Evolutionary conservation across 345 rosid species (phyloP).

Genomic region (Citrus cavaleriei): DNA sequence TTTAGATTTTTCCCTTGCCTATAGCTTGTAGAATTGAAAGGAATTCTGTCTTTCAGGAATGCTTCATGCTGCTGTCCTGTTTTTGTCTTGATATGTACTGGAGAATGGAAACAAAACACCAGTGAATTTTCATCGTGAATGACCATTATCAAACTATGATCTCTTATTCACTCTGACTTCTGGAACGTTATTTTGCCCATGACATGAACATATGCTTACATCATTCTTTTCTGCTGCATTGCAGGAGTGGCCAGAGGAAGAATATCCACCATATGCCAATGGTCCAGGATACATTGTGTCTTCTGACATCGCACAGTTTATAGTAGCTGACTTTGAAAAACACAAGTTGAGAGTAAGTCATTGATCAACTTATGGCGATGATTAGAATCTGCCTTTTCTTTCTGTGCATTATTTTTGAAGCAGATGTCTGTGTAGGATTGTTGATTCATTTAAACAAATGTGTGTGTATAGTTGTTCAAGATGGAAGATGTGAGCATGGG

Average conservation of each 20-base stretch:
- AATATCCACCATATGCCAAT: conserved; percentile 92
- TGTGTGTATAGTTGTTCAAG: conserved; percentile 70
- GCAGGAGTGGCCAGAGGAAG: conserved; percentile 98
- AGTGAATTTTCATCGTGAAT: background rate
- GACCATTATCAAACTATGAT: background rate
- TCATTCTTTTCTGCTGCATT: conserved; percentile 10
- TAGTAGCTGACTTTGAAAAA: conserved; percentile 76
- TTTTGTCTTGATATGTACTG: background rate
- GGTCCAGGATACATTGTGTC: conserved; percentile 92
- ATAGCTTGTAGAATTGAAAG: background rate
- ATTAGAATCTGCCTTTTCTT: background rate
- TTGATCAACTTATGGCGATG: background rate
- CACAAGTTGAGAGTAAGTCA: conserved; percentile 67
- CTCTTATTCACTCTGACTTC: background rate
- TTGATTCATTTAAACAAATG: background rate
- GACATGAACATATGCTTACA: background rate
- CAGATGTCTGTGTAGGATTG: background rate
- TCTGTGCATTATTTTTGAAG: background rate
- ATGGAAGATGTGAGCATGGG: conserved; percentile 99
- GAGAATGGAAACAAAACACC: background rate
- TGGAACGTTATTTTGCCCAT: background rate
- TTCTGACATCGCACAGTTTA: conserved; percentile 71
- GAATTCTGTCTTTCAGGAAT: background rate
- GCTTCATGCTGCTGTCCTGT: background rate
- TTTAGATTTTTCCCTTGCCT: background rate